A percentile compares a stretch with the other conserved stretches of the same genome.
phyloP scores from a whole-genome alignment of 805 yeast species.

The Ogataea populi-albae region DNA sequence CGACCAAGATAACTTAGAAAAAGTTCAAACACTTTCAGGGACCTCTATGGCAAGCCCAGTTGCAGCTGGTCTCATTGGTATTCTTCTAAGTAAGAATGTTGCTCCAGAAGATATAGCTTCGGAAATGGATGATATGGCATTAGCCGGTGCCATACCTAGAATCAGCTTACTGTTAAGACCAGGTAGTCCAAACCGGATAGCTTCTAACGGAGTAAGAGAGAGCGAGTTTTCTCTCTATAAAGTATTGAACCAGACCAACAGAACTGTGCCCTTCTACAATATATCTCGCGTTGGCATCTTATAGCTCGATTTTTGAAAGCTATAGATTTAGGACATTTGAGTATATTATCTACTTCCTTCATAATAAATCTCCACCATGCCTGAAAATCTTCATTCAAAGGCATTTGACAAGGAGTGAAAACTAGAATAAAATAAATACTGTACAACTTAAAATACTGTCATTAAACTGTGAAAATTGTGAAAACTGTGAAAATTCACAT shows the following conservation, averaged over 20 bases:
- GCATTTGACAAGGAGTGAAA: too few relatives aligned
- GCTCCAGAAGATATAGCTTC: conserved; percentile 39
- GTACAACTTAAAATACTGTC: too few relatives aligned
- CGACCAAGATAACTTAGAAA: conserved; percentile 16
- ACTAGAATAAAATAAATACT: too few relatives aligned
- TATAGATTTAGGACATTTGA: too few relatives aligned
- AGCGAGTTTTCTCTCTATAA: conserved; percentile 6
- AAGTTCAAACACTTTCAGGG: conserved; percentile 51
- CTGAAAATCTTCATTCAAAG: too few relatives aligned
- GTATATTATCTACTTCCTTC: too few relatives aligned
- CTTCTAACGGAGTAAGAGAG: conserved; percentile 28
- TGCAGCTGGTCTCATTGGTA: conserved; percentile 64
- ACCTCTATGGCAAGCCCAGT: conserved; percentile 82
- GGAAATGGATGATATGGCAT: conserved; percentile 43
- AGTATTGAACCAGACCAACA: conserved; percentile 1
- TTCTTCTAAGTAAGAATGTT: conserved; percentile 52
- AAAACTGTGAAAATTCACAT: neutral
- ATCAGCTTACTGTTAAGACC: conserved; percentile 44
- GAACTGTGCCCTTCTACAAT: too few relatives aligned
- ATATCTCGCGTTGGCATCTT: too few relatives aligned
- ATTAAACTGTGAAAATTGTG: too few relatives aligned
- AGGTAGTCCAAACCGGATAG: conserved; percentile 61
- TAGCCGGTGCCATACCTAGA: conserved; percentile 46
- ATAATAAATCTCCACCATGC: too few relatives aligned
- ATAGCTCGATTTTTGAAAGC: too few relatives aligned